These are phyloP conservation scores for Tricladium varicosporioides DNA, from an alignment of 2,329 filamentous ascomycete genomes.

Conservation along the genomic window DNA sequence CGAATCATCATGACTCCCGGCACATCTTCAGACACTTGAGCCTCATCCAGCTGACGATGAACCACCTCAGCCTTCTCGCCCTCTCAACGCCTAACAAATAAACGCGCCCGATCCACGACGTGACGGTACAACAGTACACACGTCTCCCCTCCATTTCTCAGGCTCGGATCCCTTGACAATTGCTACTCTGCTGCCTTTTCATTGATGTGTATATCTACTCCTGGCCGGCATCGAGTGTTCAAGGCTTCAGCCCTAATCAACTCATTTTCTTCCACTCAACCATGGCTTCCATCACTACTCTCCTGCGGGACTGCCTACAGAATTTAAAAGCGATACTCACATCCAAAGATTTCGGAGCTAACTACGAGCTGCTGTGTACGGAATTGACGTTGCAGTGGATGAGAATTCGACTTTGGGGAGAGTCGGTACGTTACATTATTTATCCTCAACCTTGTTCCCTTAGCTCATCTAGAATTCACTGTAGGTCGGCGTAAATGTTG, in stretches of 20 bases:
- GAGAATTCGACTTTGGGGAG: conserved; percentile 24
- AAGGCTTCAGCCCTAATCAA: too few species aligned
- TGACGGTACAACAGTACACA: too few species aligned
- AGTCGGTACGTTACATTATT: conserved; percentile 17
- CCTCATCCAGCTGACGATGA: neutral
- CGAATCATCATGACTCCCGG: neutral
- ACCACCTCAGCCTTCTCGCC: neutral
- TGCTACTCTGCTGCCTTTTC: too few species aligned
- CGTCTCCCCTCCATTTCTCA: too few species aligned
- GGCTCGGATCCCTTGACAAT: too few species aligned
- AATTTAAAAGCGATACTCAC: conserved; percentile 20
- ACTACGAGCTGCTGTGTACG: conserved; percentile 25
- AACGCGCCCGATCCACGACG: too few species aligned
- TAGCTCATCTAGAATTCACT: neutral
- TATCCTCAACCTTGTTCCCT: neutral
- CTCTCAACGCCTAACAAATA: neutral
- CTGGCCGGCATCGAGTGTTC: neutral
- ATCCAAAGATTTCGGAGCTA: conserved; percentile 21
- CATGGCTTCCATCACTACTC: conserved; percentile 16
- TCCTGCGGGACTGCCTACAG: conserved; percentile 14
- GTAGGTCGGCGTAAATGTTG: conserved; percentile 20
- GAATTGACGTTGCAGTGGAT: conserved; percentile 25
- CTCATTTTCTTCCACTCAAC: neutral
- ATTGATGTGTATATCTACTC: neutral
- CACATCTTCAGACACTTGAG: neutral